phyloP scores from a whole-genome alignment of 202 grass and related monocot genomes.

The Elaeis oleifera region DNA sequence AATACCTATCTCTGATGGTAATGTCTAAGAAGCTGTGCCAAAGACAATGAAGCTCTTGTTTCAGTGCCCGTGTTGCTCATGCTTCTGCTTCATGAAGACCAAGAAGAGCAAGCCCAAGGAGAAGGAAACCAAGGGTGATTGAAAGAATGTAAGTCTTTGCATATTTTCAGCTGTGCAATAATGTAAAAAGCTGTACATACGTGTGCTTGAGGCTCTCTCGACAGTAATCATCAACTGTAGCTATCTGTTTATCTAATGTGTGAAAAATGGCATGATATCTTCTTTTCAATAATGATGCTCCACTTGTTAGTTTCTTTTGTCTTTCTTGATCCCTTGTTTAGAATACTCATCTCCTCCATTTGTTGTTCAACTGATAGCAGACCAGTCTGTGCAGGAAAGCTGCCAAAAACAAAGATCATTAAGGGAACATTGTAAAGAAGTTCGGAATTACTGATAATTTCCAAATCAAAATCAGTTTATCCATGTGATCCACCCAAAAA shows the following conservation, averaged over 20 bases:
- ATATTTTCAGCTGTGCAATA: too few species aligned
- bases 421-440: too few species aligned
- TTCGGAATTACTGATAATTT: too few species aligned
- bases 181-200: too few species aligned
- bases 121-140: slow-evolving; percentile 12
- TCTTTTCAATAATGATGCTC: slow-evolving; percentile 15
- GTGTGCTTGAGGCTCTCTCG: background rate
- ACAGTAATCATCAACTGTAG: slow-evolving; percentile 3
- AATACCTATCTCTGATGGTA: slow-evolving; percentile 8
- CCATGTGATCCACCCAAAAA: too few species aligned
- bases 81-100: slow-evolving; percentile 47
- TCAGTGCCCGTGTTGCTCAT: slow-evolving; percentile 47
- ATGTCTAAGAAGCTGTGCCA: background rate
- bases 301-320: slow-evolving; percentile 25
- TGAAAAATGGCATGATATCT: slow-evolving; percentile 6
- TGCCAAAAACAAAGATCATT: slow-evolving; percentile 16
- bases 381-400: slow-evolving; percentile 82
- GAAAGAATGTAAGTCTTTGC: background rate
- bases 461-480: too few species aligned
- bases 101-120: slow-evolving; percentile 36
- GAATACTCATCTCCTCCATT: slow-evolving; percentile 78
- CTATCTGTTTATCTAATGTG: slow-evolving; percentile 2
- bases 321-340: slow-evolving; percentile 41
- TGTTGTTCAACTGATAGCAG: slow-evolving; percentile 70
- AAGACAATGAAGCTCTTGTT: slow-evolving; percentile 49